A percentile compares a stretch with the other conserved stretches of the same genome.
phyloP scores from a whole-genome alignment of 73 alveolate species.

The Paramecium caudatum region DNA sequence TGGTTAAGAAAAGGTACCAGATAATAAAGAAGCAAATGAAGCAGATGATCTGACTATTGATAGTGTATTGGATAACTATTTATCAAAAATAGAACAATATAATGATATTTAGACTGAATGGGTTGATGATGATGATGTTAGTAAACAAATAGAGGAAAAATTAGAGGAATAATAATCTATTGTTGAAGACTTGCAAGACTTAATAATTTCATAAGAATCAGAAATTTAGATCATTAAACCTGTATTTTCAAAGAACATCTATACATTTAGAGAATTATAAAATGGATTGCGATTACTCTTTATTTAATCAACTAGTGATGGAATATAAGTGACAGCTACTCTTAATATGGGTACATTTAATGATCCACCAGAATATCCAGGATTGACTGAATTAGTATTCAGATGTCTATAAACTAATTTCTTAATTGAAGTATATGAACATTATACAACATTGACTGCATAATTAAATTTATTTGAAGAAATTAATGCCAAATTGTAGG shows the following conservation, averaged over 20 bases:
- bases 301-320: neutral
- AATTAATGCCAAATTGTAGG: neutral
- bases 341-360: neutral
- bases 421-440: neutral
- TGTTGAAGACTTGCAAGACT: constrained; percentile 43
- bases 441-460: neutral
- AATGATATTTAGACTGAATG: constrained; percentile 39
- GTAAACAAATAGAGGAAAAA: neutral
- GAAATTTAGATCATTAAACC: constrained; percentile 46
- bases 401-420: constrained; percentile 24
- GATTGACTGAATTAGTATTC: constrained; percentile 36
- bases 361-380: neutral
- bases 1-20: neutral
- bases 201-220: constrained; percentile 33
- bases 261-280: constrained; percentile 46
- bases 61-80: constrained; percentile 15
- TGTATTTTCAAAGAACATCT: neutral
- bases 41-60: constrained; percentile 38
- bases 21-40: neutral
- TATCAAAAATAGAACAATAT: constrained; percentile 45
- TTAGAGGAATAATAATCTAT: constrained; percentile 29
- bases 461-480: constrained; percentile 22
- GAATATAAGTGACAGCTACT: neutral
- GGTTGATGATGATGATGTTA: constrained; percentile 38
- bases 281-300: constrained; percentile 27